Conservation (phyloP, 352 stramenopile genomes). For the Globisporangium irregulare region DNA sequence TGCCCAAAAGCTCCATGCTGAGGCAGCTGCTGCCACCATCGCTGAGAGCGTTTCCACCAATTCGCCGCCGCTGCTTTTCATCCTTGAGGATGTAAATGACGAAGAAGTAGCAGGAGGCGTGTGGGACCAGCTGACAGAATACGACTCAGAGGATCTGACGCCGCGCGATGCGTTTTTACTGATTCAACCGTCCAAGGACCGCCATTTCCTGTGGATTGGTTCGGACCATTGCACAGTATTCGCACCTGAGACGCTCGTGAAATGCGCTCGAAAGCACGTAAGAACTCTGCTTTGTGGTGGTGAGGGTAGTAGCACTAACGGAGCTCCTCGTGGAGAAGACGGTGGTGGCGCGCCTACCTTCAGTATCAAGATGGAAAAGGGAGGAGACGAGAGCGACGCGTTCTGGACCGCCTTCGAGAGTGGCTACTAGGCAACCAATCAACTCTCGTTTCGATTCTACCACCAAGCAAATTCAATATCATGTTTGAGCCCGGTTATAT, state of each 20-base stretch:
- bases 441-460: background rate
- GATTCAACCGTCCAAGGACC: background rate
- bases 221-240: background rate
- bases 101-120: background rate
- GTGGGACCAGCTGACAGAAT: slow-evolving; percentile 62
- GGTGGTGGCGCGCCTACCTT: background rate
- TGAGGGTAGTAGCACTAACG: background rate
- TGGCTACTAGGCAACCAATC: slow-evolving; percentile 38
- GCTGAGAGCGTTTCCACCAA: background rate
- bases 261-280: slow-evolving; percentile 20
- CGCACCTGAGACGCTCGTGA: slow-evolving; percentile 14
- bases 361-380: slow-evolving; percentile 22
- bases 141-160: slow-evolving; percentile 58
- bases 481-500: no score
- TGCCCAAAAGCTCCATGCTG: background rate
- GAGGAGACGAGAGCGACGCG: slow-evolving; percentile 41
- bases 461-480: background rate
- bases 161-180: slow-evolving; percentile 36
- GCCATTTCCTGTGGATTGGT: slow-evolving; percentile 48
- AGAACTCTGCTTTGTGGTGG: background rate
- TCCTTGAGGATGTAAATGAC: slow-evolving; percentile 25
- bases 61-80: slow-evolving; percentile 31
- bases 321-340: no score
- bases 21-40: background rate
- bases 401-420: slow-evolving; percentile 64